Conservation (phyloP, 306 rosid species). For the Cicer chorassanicum region DNA sequence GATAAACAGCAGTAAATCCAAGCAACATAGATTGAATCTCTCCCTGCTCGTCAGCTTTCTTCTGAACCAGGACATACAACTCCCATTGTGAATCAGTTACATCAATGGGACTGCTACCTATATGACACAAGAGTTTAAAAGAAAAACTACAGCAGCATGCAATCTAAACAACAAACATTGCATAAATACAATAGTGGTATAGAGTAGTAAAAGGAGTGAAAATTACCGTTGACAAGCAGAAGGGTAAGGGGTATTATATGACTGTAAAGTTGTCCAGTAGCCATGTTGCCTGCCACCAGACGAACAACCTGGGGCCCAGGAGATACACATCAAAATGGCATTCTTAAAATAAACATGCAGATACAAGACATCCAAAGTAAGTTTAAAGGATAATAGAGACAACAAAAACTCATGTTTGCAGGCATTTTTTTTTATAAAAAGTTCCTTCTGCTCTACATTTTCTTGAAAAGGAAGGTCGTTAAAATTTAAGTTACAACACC, state of each 20-base stretch:
- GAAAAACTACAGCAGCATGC: conserved; percentile 8
- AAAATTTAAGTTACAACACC: conserved; percentile 31
- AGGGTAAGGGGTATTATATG: conserved; percentile 82
- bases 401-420: background rate
- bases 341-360: conserved; percentile 25
- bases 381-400: conserved; percentile 11
- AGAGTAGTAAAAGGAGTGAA: conserved; percentile 21
- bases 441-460: background rate
- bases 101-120: conserved; percentile 94
- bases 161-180: conserved; percentile 3
- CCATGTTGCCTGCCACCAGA: conserved; percentile 70
- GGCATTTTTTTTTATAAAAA: background rate
- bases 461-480: conserved; percentile 4
- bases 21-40: conserved; percentile 56
- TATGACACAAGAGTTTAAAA: conserved; percentile 31
- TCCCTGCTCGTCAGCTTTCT: conserved; percentile 60
- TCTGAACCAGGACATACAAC: conserved; percentile 73
- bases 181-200: background rate
- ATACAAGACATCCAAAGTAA: background rate
- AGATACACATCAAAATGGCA: conserved; percentile 40
- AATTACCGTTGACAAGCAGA: conserved; percentile 91
- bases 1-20: conserved; percentile 88
- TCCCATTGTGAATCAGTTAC: conserved; percentile 87
- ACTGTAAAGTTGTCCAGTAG: conserved; percentile 82
- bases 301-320: conserved; percentile 71